Evolutionary conservation across 768 basidiomycete species (phyloP).

Genomic region (Calocera cornea): DNA sequence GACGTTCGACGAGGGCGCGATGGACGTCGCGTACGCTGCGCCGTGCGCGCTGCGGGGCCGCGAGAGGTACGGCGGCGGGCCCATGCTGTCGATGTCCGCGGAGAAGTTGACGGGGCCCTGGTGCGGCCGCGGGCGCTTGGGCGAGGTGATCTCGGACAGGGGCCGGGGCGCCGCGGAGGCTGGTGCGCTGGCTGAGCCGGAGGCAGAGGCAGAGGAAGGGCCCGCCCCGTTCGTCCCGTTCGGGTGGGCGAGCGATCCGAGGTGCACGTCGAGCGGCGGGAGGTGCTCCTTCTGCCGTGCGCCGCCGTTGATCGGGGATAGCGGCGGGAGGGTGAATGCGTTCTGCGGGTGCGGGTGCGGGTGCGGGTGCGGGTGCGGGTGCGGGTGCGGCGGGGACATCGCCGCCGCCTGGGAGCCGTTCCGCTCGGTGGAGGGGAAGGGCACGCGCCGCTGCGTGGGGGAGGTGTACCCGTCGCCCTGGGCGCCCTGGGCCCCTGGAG

Average conservation of each 20-base stretch:
- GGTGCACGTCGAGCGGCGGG: neutral
- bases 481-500: too few relatives aligned
- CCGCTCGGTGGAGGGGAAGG: neutral
- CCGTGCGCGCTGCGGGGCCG: constrained; percentile 6
- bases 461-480: neutral
- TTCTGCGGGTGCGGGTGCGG: neutral
- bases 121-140: neutral
- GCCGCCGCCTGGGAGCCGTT: neutral
- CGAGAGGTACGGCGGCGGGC: constrained; percentile 1
- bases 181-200: neutral
- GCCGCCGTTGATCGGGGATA: neutral
- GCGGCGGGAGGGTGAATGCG: neutral
- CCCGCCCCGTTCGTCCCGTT: neutral
- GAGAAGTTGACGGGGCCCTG: neutral
- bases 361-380: too few relatives aligned
- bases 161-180: neutral
- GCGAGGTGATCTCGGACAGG: neutral
- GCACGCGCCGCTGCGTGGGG: neutral
- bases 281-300: neutral
- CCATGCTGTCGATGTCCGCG: neutral
- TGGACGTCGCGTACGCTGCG: neutral
- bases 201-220: too few relatives aligned
- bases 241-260: neutral
- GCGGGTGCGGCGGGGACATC: too few relatives aligned
- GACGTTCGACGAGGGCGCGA: constrained; percentile 46